Conservation (phyloP, 106 monocot genomes). For the Amphibolis antarctica region DNA sequence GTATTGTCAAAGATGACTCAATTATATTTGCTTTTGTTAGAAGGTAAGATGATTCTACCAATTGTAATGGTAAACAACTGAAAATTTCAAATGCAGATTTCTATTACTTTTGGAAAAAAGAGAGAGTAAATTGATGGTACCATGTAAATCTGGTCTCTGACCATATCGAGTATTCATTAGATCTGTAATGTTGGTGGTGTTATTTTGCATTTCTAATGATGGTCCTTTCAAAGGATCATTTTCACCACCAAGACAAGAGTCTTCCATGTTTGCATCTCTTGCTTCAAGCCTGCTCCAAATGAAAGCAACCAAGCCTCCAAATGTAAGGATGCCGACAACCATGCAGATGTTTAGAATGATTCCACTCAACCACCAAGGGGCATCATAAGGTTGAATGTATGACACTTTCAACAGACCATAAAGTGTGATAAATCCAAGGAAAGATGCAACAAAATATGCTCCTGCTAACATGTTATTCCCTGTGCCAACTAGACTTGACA, state of each 20-base stretch:
- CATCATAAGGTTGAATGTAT: slow-evolving; percentile 35
- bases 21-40: too few relatives aligned
- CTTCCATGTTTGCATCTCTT: slow-evolving; percentile 12
- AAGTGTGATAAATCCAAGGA: slow-evolving; percentile 41
- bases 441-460: slow-evolving; percentile 46
- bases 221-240: slow-evolving; percentile 6
- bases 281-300: slow-evolving; percentile 51
- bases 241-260: slow-evolving; percentile 4
- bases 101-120: too few relatives aligned
- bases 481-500: slow-evolving; percentile 83
- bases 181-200: slow-evolving; percentile 22
- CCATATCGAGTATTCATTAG: slow-evolving; percentile 49
- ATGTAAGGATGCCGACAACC: slow-evolving; percentile 43
- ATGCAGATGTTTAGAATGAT: slow-evolving; percentile 53
- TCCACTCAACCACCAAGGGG: slow-evolving; percentile 63
- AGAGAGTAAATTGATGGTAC: slow-evolving; percentile 20
- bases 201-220: not conserved
- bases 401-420: slow-evolving; percentile 37
- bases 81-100: too few relatives aligned
- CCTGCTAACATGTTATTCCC: slow-evolving; percentile 58
- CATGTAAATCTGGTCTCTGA: slow-evolving; percentile 59
- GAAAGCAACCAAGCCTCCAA: slow-evolving; percentile 49
- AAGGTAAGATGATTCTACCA: too few relatives aligned
- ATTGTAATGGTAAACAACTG: too few relatives aligned
- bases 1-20: too few relatives aligned